Evolutionary conservation across 805 yeast species (phyloP).

Genomic region (Pichia insulana): DNA sequence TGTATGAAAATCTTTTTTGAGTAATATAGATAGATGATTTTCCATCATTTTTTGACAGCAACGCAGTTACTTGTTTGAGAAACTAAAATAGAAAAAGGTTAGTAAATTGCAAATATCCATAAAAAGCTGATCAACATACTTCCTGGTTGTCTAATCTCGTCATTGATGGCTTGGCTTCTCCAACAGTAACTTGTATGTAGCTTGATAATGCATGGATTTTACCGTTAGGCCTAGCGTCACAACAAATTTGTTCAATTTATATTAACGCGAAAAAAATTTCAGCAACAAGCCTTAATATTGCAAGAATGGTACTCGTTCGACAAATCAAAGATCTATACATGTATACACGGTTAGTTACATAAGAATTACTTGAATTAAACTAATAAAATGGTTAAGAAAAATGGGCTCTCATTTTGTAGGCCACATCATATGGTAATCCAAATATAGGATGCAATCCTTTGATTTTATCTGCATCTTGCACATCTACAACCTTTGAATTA

Average conservation of each 20-base stretch:
- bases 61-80: slow-evolving; percentile 16
- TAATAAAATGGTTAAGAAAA: too few species aligned
- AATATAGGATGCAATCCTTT: too few species aligned
- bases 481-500: slow-evolving; percentile 16
- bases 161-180: not conserved
- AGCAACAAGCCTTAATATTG: too few species aligned
- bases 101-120: slow-evolving; percentile 1
- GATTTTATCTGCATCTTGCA: slow-evolving; percentile 10
- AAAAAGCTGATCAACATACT: slow-evolving; percentile 14
- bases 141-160: slow-evolving; percentile 16
- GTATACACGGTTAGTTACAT: too few species aligned
- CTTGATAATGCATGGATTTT: not conserved
- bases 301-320: too few species aligned
- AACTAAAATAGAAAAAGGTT: slow-evolving; percentile 14
- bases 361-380: too few species aligned
- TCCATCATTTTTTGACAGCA: slow-evolving; percentile 18
- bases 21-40: slow-evolving; percentile 49
- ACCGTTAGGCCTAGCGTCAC: too few species aligned
- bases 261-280: too few species aligned
- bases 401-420: too few species aligned
- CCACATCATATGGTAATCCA: not conserved
- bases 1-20: slow-evolving; percentile 42
- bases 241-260: too few species aligned
- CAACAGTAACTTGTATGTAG: too few species aligned
- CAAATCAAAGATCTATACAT: too few species aligned